Evolutionary conservation across 169 alveolate genomes (phyloP).

Genomic region (Toxoplasma gondii): DNA sequence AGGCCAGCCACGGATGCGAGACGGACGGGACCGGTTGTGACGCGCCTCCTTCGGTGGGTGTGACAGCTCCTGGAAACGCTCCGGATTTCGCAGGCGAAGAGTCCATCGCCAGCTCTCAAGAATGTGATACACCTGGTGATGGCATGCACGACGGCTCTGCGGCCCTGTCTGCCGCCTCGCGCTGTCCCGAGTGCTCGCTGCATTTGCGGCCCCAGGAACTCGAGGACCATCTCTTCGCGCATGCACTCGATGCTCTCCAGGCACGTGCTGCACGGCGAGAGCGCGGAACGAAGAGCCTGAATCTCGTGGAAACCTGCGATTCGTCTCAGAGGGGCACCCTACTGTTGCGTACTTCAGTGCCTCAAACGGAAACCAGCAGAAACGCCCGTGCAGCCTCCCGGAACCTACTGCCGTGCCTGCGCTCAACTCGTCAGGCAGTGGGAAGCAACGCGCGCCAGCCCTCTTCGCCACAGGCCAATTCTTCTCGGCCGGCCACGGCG

Average conservation of each 20-base stretch:
- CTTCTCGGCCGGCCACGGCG: no score
- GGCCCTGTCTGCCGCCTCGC: not conserved
- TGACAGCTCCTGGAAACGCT: not conserved
- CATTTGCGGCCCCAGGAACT: conserved; percentile 3
- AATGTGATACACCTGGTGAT: not conserved
- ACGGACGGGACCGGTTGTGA: not conserved
- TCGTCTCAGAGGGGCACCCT: not conserved
- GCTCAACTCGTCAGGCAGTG: no score
- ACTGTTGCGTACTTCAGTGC: no score
- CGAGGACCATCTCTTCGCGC: conserved; percentile 41
- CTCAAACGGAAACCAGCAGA: no score
- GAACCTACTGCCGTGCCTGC: no score
- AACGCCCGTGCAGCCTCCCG: no score
- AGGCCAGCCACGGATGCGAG: not conserved
- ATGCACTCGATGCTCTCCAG: conserved; percentile 35
- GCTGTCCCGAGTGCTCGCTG: conserved; percentile 50
- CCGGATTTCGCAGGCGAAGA: not conserved
- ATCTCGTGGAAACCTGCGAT: not conserved
- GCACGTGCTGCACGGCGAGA: conserved; percentile 26
- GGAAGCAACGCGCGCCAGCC: no score
- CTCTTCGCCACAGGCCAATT: no score
- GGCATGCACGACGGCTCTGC: not conserved
- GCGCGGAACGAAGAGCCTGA: not conserved
- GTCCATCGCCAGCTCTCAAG: not conserved
- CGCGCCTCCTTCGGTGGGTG: not conserved